Evolutionary conservation across 192 early-diverging fungal species (phyloP), one percentile per base, ranked within the genome.

Genomic region (Backusella tarrabulga): DNA sequence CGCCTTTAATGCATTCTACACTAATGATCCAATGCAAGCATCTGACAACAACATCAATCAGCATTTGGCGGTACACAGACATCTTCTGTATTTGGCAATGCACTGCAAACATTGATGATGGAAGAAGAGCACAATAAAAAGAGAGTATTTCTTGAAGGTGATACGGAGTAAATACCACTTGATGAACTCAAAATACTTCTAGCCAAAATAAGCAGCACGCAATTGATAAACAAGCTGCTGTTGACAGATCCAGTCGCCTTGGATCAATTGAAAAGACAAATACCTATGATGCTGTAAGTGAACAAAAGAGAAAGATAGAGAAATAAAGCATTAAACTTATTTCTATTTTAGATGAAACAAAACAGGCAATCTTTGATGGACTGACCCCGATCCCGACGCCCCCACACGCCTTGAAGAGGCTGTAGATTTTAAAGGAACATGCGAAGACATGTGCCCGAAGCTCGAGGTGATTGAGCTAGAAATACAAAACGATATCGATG

Each of bases 381-480:
- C 78, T 87, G 17, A 91, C 67, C 83, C 86, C 4, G 88, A 90
- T 67, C 90, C 91, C 2, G 72, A 87, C 9, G 80, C 81, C 4
- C 84, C 84, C 8, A 83, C 83, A 35, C 69, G 82, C 6, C 80
- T 96, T 32, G 83, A 88, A 29, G 90, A 94, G 32, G 95, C 95
- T 0, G 83, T 90, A n/a, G 73, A 80, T 7, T 88, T 97, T 67
- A 81, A 90, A 17, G 96, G 94, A 6, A 93, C 94, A 3, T 98
- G 97, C 68, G 75, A 80, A 75, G 90, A 91, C 35, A 97, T 97
- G 95, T 96, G 95, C 82, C 95, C 97, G 0, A 90, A 91, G 76
- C 96, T 91, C 78, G 97, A 98, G 82, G 85, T 93, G 17, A 87
- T 93, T 67, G 95, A 97, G 71, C 87, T 95, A 34, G 93, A 95